Percentiles rank a stretch among this genome's conserved stretches.
These are phyloP conservation scores for Sporodiniella umbellata DNA, from an alignment of 371 early-diverging fungal species.

Conservation along the genomic window DNA sequence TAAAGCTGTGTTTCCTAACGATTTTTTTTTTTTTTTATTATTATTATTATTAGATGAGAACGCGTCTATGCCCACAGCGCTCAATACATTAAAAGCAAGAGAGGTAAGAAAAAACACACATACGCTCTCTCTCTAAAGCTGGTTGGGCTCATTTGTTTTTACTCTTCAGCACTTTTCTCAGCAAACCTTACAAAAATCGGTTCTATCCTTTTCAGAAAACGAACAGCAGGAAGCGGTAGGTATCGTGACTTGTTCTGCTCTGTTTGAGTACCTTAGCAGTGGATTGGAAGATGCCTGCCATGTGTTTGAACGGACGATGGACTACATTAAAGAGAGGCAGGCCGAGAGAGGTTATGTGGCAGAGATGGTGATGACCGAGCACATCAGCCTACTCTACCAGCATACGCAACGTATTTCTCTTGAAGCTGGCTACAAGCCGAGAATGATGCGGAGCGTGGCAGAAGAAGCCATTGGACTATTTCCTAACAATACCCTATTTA, in stretches of 20 bases:
- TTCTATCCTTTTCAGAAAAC: conserved; percentile 16
- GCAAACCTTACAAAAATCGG: conserved; percentile 22
- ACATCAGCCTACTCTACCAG: conserved; percentile 38
- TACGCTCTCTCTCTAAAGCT: too few relatives aligned
- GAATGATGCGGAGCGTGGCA: conserved; percentile 45
- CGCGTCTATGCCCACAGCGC: conserved; percentile 23
- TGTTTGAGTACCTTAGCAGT: conserved; percentile 57
- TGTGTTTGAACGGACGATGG: conserved; percentile 48
- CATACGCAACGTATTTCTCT: conserved; percentile 31
- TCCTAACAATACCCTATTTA: conserved; percentile 60
- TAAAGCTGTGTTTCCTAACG: too few relatives aligned
- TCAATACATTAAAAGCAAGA: conserved; percentile 43
- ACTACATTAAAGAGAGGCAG: conserved; percentile 31
- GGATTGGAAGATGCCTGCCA: conserved; percentile 43
- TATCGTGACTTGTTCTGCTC: conserved; percentile 42
- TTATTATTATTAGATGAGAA: conserved; percentile 14
- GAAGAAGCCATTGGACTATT: conserved; percentile 46
- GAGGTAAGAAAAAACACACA: conserved; percentile 34
- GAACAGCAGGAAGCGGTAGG: conserved; percentile 36
- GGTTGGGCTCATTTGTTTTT: too few relatives aligned
- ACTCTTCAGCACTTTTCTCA: conserved; percentile 31
- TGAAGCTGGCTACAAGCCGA: conserved; percentile 44
- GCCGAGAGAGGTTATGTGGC: conserved; percentile 42
- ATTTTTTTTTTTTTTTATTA: background rate
- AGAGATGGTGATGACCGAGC: conserved; percentile 42